Evolutionary conservation across 306 rosid species (phyloP).

Genomic region (Betula pendula): DNA sequence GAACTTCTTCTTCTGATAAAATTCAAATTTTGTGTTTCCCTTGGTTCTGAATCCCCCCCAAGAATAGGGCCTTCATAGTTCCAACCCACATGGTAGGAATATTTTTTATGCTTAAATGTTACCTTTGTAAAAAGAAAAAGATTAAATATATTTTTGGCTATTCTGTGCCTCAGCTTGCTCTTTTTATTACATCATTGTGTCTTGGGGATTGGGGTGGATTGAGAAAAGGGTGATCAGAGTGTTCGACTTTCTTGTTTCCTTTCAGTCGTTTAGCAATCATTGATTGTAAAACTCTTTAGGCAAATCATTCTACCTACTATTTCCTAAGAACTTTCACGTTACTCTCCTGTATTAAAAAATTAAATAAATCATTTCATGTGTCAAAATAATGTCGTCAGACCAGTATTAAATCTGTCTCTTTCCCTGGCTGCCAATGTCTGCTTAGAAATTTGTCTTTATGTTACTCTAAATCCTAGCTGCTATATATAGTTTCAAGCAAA

Average conservation of each 20-base stretch:
- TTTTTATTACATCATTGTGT: too few relatives aligned
- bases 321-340: not conserved
- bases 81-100: not conserved
- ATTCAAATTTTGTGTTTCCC: not conserved
- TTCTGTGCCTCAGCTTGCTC: too few relatives aligned
- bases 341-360: too few relatives aligned
- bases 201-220: too few relatives aligned
- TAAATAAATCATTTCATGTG: too few relatives aligned
- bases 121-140: too few relatives aligned
- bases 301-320: not conserved
- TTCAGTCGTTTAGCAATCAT: not conserved
- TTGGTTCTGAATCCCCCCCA: not conserved
- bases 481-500: not conserved
- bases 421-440: not conserved
- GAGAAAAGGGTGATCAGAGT: not conserved
- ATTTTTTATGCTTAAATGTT: not conserved
- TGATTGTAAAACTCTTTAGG: not conserved
- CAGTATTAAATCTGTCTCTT: not conserved
- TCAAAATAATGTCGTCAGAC: too few relatives aligned
- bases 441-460: not conserved
- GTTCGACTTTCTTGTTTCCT: not conserved
- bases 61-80: not conserved
- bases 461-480: not conserved
- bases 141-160: too few relatives aligned
- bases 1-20: not conserved